Conservation (phyloP, 805 yeast species). For the Nakazawaea laoshanensis region DNA sequence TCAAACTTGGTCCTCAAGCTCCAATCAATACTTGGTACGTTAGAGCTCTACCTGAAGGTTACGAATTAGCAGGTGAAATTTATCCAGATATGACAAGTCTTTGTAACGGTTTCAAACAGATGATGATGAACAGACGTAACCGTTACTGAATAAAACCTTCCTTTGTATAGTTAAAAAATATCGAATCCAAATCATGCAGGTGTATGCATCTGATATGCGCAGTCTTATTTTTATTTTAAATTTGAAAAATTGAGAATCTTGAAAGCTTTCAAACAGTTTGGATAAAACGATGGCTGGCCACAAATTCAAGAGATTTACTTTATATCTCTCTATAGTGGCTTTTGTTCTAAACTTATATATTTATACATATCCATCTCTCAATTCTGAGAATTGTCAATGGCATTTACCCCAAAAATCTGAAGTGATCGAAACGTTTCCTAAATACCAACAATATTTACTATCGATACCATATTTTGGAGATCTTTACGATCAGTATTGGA, state of each 20-base stretch:
- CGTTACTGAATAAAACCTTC: not conserved
- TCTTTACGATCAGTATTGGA: conserved; percentile 20
- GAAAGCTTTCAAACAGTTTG: too few species aligned
- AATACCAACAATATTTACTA: conserved; percentile 12
- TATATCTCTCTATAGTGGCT: conserved; percentile 26
- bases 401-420: conserved; percentile 16
- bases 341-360: conserved; percentile 51
- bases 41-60: conserved; percentile 83
- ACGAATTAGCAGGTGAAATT: conserved; percentile 63
- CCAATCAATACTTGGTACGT: conserved; percentile 83
- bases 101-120: conserved; percentile 90
- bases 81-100: conserved; percentile 86
- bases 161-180: too few species aligned
- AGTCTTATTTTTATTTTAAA: too few species aligned
- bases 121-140: conserved; percentile 19
- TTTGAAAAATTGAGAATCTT: too few species aligned
- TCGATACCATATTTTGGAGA: conserved; percentile 26
- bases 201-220: too few species aligned
- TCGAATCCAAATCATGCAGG: not conserved
- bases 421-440: conserved; percentile 13
- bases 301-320: conserved; percentile 1
- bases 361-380: conserved; percentile 67
- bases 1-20: conserved; percentile 68
- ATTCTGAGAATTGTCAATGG: conserved; percentile 57
- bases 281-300: not conserved